Evolutionary conservation across 208 protist genomes (phyloP).

Genomic region (Leishmania amazonensis): DNA sequence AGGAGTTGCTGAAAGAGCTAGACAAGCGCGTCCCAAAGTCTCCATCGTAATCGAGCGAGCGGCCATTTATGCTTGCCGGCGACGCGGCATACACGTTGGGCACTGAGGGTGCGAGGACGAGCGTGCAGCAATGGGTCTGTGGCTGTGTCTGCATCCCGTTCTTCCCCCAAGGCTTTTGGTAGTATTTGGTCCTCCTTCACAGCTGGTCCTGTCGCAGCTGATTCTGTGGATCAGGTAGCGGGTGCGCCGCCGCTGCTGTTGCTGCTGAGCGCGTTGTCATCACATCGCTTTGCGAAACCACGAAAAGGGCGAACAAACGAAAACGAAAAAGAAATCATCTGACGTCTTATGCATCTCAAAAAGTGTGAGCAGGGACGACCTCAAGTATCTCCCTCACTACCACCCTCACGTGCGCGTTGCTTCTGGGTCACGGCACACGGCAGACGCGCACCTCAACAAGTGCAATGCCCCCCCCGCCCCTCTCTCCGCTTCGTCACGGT

Average conservation of each 20-base stretch:
- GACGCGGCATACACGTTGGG: neutral
- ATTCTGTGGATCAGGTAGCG: neutral
- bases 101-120: neutral
- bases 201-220: neutral
- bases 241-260: neutral
- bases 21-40: constrained; percentile 39
- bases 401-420: neutral
- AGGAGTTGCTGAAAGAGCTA: constrained; percentile 84
- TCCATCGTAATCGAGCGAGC: neutral
- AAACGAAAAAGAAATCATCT: no score
- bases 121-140: neutral
- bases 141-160: neutral
- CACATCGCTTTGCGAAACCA: neutral
- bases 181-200: neutral
- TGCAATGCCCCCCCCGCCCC: neutral
- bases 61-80: neutral
- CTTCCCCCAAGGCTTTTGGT: neutral
- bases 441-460: neutral
- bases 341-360: neutral
- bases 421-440: neutral
- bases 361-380: neutral
- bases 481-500: neutral
- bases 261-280: neutral
- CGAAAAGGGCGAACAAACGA: neutral
- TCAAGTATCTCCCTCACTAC: neutral